A percentile compares a stretch with the other conserved stretches of the same genome.
Conservation (phyloP, 495 filamentous ascomycete genomes). For the Recurvomyces mirabilis region DNA sequence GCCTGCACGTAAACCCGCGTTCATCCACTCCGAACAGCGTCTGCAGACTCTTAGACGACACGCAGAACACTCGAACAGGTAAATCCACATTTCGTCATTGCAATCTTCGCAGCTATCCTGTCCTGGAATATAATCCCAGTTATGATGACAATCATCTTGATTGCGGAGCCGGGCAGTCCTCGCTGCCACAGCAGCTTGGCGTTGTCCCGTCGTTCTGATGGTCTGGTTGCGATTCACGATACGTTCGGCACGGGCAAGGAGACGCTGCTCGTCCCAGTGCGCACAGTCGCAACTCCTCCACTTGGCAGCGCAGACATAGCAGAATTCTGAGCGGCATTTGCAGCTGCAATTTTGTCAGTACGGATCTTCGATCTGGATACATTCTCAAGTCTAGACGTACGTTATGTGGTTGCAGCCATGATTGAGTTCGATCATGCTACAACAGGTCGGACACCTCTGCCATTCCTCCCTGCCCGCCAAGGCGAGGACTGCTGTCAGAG, state of each 20-base stretch:
- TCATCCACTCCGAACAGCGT: no score
- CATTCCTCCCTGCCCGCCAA: slow-evolving; percentile 24
- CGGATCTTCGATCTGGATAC: slow-evolving; percentile 3
- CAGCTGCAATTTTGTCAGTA: slow-evolving; percentile 15
- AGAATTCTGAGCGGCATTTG: slow-evolving; percentile 20
- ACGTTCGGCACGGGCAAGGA: slow-evolving; percentile 9
- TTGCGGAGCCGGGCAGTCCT: no score
- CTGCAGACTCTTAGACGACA: no score
- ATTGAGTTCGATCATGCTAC: slow-evolving; percentile 13
- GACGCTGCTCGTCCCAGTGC: slow-evolving; percentile 19
- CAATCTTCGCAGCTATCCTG: no score
- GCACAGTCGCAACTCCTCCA: slow-evolving; percentile 26
- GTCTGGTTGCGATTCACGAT: no score
- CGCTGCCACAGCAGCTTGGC: no score
- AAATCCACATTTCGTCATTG: no score
- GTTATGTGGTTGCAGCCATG: slow-evolving; percentile 20
- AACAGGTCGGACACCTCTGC: slow-evolving; percentile 28
- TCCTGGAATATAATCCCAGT: no score
- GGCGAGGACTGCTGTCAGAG: slow-evolving; percentile 15
- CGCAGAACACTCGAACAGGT: no score
- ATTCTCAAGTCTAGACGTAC: slow-evolving; percentile 7
- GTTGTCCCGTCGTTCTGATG: no score
- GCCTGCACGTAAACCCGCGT: no score
- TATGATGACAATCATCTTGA: no score
- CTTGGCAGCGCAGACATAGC: slow-evolving; percentile 22